Evolutionary conservation across 768 basidiomycete genomes (phyloP), one percentile per base, ranked within the genome.

Genomic region (Boletus rufocinnamomeus): DNA sequence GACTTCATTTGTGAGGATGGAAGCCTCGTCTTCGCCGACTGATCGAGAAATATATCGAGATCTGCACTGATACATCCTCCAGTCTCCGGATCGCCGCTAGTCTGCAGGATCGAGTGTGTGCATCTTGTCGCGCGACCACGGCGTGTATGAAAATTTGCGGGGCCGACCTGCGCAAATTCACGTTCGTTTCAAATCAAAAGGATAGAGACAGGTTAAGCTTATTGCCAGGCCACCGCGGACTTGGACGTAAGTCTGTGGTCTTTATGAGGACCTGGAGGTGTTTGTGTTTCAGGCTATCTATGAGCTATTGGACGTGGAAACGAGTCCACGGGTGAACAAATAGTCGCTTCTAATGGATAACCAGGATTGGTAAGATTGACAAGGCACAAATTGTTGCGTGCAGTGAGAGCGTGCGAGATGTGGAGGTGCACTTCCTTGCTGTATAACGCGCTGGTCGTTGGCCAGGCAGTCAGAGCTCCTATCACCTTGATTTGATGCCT

Each of bases 11-110:
- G 40, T 32, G 51, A 58, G 54, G 52, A 50, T 52, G 48, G 25
- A 35, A 32, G 40, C 37, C 52, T 54, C 44, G 50, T 49, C 57
- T 63, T 61, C 44, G 58, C 41, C 47, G 32, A 56, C 52, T 25
- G 66, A 70, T 71, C 55, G 64, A 68, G 46, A 37, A 25, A 57
- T 58, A 16, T 35, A 58, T 61, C 68, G 37, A 67, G 69, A 69
- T 70, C 54, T 53, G 52, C 57, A 38, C 27, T 45, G 28, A 41
- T 30, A 28, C 46, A 43, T 56, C 44, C 46, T 66, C 30, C 32
- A 48, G 52, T 25, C 59, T 57, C 56, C 59, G 53, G 64, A 62
- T 67, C 56, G 58, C 49, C 57, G 40, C 34, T 50, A 35, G 43
- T 10, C 53, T 48, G 49, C 45, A 58, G 41, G 49, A 64, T 58